phyloP scores from a whole-genome alignment of 495 filamentous ascomycete genomes.

The Lasiosphaeria ovina region DNA sequence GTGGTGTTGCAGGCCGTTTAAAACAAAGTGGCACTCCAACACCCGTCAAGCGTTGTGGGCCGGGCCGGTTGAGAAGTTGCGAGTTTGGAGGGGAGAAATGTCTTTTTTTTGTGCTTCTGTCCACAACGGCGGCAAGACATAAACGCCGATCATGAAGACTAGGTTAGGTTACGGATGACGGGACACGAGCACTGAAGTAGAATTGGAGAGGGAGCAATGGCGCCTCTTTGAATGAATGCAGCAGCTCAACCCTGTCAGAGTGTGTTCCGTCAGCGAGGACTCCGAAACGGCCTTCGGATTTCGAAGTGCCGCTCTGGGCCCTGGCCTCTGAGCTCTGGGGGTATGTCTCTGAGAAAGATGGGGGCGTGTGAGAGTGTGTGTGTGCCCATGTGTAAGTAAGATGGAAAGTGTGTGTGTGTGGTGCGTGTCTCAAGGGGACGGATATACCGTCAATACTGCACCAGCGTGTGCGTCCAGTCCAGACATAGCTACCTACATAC shows the following conservation, averaged over 20 bases:
- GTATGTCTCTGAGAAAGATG: too few relatives aligned
- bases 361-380: not conserved
- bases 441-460: not conserved
- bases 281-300: slow-evolving; percentile 2
- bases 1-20: not conserved
- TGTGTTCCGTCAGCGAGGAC: not conserved
- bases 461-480: too few relatives aligned
- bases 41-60: not conserved
- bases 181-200: not conserved
- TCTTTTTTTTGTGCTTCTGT: too few relatives aligned
- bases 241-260: not conserved
- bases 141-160: not conserved
- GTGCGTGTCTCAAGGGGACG: not conserved
- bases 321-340: not conserved
- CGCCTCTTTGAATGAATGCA: slow-evolving; percentile 9
- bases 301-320: not conserved
- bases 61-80: not conserved
- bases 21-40: not conserved
- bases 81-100: not conserved
- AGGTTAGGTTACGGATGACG: not conserved
- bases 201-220: slow-evolving; percentile 3
- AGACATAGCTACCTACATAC: not conserved
- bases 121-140: not conserved
- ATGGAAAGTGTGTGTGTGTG: not conserved
- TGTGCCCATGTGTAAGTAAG: not conserved